Base-by-base conservation (phyloP, 495 filamentous ascomycete species). In the Trichocladium uniseriatum region DNA sequence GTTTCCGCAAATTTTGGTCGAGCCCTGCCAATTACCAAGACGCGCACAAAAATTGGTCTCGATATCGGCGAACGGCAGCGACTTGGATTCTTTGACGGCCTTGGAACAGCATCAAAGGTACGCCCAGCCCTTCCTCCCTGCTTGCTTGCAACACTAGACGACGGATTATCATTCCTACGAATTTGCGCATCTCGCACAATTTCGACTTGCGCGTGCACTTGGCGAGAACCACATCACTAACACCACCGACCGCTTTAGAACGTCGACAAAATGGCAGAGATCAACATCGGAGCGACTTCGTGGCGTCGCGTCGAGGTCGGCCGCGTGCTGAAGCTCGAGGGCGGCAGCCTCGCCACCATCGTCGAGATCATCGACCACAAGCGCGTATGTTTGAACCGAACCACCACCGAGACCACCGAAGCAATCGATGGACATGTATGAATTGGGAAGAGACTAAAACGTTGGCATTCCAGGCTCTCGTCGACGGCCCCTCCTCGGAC, bases 331-430 rank as follows among this genome's bases (percentile, higher is more conserved):
- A 62, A 66, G 56, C 84, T 81, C 55, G 87, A 80, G 77, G 76
- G 69, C 54, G 90, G 89, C 73, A 85, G 84, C 71, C 80, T 97
- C 54, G 94, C 89, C 55, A 75, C 79, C 64, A 92, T 99, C 69
- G 89, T 96, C 71, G 89, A 97, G 82, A 95, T 99, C 71, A 90
- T 97, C 73, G 94, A 97, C 75, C 92, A 99, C 86, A 95, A 95
- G 80, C 87, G 92, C 72, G 92, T 97, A 94, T 67, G 91, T 86
- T 53, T 28, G 49, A 43, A 31, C 48, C 51, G 16, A 14, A 32
- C 21, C 36, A 7, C 46, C 35, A 6, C 38, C 44, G 39, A 48
- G 29, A 38, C 32, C 43, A 43, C 20, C 38, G 38, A 35, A 31
- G 38, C 49, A 32, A 31, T 27, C 49, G 28, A 38, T 32, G 13